Conservation (phyloP, 2,329 filamentous ascomycete species). For the Teratosphaeria nubilosa region DNA sequence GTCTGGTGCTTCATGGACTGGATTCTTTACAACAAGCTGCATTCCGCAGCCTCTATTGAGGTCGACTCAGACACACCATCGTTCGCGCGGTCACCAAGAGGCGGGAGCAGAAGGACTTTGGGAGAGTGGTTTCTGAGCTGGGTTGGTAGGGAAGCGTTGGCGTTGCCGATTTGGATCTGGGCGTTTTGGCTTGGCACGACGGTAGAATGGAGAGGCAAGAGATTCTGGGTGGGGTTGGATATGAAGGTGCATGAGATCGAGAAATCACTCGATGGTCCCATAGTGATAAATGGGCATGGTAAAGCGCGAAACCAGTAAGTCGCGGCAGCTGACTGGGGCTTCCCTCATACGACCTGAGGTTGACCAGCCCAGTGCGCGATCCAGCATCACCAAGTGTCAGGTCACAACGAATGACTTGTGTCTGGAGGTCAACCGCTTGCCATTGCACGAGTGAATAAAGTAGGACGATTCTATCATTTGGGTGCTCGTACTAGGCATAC, state of each 20-base stretch:
- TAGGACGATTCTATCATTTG: too few relatives aligned
- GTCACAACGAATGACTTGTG: too few relatives aligned
- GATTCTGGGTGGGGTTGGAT: conserved; percentile 72
- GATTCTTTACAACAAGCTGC: conserved; percentile 61
- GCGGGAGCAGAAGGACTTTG: conserved; percentile 46
- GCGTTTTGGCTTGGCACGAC: conserved; percentile 82
- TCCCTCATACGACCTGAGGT: too few relatives aligned
- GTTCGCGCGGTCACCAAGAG: conserved; percentile 52
- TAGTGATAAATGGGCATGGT: neutral
- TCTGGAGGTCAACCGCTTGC: too few relatives aligned
- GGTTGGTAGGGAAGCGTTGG: conserved; percentile 72
- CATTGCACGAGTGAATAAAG: too few relatives aligned
- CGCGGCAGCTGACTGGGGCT: neutral
- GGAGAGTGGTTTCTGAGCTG: conserved; percentile 69
- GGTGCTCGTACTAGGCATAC: too few relatives aligned
- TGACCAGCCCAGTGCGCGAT: too few relatives aligned
- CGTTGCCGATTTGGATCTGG: conserved; percentile 81
- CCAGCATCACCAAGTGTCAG: too few relatives aligned
- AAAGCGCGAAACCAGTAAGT: neutral
- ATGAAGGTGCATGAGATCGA: conserved; percentile 58
- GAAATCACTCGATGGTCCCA: neutral
- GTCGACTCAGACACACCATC: conserved; percentile 61
- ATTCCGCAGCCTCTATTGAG: conserved; percentile 61
- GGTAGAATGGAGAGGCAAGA: conserved; percentile 76
- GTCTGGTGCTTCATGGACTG: conserved; percentile 71